A percentile compares a stretch with the other conserved stretches of the same genome.
Evolutionary conservation across 2,329 filamentous ascomycete species (phyloP).

Genomic region (Fusarium sp.): DNA sequence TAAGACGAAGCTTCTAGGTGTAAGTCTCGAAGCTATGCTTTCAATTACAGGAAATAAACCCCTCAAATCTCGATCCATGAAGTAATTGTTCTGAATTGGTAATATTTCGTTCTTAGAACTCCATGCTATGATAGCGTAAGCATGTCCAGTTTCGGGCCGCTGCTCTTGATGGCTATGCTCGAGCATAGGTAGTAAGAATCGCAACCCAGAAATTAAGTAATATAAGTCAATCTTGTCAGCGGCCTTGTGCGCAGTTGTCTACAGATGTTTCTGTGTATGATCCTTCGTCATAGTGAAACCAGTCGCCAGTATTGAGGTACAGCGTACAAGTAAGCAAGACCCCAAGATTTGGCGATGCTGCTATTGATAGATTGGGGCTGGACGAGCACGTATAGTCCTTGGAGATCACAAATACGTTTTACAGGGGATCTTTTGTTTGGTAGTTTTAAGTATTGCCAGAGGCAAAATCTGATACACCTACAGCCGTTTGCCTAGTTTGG

Average conservation of each 20-base stretch:
- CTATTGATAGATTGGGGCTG: not conserved
- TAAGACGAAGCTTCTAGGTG: not conserved
- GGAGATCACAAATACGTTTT: not conserved
- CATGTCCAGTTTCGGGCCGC: not conserved
- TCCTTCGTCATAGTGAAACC: not conserved
- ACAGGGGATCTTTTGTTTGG: not conserved
- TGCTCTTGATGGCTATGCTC: not conserved
- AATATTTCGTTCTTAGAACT: not conserved
- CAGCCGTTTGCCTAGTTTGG: too few relatives aligned
- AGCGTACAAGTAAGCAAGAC: conserved; percentile 1
- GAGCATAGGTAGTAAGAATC: not conserved
- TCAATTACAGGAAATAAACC: conserved; percentile 9
- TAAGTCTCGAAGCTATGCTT: conserved; percentile 12
- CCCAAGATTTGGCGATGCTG: not conserved
- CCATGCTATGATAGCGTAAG: not conserved
- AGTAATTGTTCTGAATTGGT: not conserved
- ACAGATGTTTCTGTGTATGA: not conserved
- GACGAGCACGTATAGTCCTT: not conserved
- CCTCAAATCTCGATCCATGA: conserved; percentile 17
- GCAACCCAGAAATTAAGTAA: not conserved
- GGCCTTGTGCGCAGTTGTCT: not conserved
- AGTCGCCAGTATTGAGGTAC: not conserved
- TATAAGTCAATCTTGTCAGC: not conserved
- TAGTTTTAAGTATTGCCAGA: not conserved
- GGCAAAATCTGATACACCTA: not conserved